These are phyloP conservation scores for Primulina tabacum DNA, from an alignment of 257 asterid species.

Conservation along the genomic window DNA sequence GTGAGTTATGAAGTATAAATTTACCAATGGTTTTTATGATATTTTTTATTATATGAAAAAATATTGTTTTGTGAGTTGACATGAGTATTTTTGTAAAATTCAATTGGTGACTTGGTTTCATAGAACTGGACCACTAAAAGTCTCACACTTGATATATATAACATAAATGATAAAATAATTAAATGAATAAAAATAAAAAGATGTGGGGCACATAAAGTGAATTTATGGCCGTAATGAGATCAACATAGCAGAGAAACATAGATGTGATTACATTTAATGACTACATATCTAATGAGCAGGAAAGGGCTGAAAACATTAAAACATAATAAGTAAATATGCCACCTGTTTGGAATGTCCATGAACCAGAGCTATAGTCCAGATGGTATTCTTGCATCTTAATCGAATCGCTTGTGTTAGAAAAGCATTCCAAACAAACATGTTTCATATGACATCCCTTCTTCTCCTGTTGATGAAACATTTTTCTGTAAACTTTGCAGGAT, in stretches of 20 bases:
- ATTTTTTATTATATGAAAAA: too few species aligned
- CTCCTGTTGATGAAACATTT: constrained; percentile 64
- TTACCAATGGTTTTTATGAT: too few species aligned
- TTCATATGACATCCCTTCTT: constrained; percentile 89
- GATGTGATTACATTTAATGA: not conserved
- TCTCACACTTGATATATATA: too few species aligned
- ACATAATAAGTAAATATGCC: not conserved
- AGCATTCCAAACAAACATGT: constrained; percentile 97
- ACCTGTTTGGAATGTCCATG: constrained; percentile 97
- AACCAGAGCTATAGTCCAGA: constrained; percentile 94
- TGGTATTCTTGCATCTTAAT: constrained; percentile 80
- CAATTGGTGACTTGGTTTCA: too few species aligned
- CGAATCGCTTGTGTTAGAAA: constrained; percentile 82
- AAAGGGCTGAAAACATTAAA: not conserved
- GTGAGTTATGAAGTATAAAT: too few species aligned
- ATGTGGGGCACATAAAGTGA: too few species aligned
- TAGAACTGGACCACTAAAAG: too few species aligned
- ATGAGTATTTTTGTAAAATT: too few species aligned
- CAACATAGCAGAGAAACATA: constrained; percentile 14
- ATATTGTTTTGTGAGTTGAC: too few species aligned
- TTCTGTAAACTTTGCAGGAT: constrained; percentile 92
- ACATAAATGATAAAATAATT: too few species aligned
- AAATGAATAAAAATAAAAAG: too few species aligned
- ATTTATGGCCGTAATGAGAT: constrained; percentile 1
- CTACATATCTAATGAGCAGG: not conserved